Base-by-base conservation (phyloP, 148 eudicot species). In the Heliosperma pusillum region DNA sequence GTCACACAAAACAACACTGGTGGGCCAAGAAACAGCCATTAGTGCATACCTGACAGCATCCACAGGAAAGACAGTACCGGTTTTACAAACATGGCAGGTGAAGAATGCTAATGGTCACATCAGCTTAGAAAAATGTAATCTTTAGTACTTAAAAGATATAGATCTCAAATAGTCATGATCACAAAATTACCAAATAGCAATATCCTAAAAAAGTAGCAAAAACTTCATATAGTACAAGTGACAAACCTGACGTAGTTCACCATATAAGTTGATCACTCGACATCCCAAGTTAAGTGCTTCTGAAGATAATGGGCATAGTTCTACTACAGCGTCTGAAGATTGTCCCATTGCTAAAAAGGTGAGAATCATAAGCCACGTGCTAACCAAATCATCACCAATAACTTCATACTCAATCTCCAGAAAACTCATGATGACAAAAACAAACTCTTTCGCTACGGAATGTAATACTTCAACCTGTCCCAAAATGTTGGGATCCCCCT, bases 211-310 rank as follows among this genome's bases (percentile, higher is more conserved):
- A 36, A 36, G 42, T 36, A 36, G 42, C 42, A 36, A 6, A 36
- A n/a, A n/a, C n/a, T n/a, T n/a, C n/a, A n/a, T n/a, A n/a, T n/a
- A n/a, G n/a, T n/a, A n/a, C n/a, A n/a, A 0, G 9, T 36, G 42
- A 36, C 42, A 82, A 74, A 96, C 99, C 97, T 96, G 97, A 22
- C 97, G 99, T 79, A 96, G 99, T 74, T 96, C 97, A 64, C 91
- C 82, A 71, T 88, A 96, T 30, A 96, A 87, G 64, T 86, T 84
- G 76, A 92, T 76, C 59, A 92, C 78, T 79, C 82, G 88, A 85
- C 91, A 90, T n/a, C 97, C 90, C 74, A 95, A 82, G 40, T 83
- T 82, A 73, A 92, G 75, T 73, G 89, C 82, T 82, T 71, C 86
- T 59, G 86, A 73, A 80, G 76, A 79, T 56, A 89, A 78, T 70